phyloP scores from a whole-genome alignment of 1,284 basidiomycete species.

The Puccinia coronata region DNA sequence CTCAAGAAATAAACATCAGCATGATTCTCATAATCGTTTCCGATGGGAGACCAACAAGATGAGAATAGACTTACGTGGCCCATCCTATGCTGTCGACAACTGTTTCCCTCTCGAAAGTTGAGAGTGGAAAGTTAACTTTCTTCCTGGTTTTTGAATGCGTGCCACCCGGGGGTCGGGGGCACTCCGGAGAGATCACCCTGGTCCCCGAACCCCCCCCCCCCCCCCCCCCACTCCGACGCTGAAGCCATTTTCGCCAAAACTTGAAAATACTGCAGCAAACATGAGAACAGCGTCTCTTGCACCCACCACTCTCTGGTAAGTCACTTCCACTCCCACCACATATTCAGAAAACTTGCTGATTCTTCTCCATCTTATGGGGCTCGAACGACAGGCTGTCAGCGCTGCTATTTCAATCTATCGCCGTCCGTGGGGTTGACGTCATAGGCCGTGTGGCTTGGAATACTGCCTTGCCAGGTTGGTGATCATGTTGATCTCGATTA shows the following conservation, averaged over 20 bases:
- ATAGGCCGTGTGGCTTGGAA: conserved; percentile 31
- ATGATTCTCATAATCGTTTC: not conserved
- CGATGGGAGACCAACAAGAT: not conserved
- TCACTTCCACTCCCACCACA: not conserved
- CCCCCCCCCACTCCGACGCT: too few species aligned
- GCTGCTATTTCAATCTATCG: not conserved
- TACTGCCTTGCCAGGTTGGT: conserved; percentile 21
- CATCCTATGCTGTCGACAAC: too few species aligned
- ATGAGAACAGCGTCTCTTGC: not conserved
- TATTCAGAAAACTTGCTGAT: not conserved
- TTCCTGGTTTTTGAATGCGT: too few species aligned
- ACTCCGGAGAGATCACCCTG: too few species aligned
- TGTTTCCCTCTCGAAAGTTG: too few species aligned
- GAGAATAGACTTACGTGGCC: not conserved
- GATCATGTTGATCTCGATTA: not conserved
- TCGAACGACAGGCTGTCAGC: not conserved
- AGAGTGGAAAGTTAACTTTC: too few species aligned
- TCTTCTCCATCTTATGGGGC: not conserved
- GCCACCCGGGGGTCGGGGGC: too few species aligned
- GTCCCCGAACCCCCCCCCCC: too few species aligned
- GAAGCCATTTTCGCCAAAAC: too few species aligned
- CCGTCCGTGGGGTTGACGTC: conserved; percentile 19
- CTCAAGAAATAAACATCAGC: not conserved
- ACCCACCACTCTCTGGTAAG: not conserved
- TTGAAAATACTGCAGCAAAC: too few species aligned